A percentile compares a stretch with the other conserved stretches of the same genome.
These are phyloP conservation scores for Neurospora sp. DNA, from an alignment of 495 filamentous ascomycete genomes.

Conservation along the genomic window DNA sequence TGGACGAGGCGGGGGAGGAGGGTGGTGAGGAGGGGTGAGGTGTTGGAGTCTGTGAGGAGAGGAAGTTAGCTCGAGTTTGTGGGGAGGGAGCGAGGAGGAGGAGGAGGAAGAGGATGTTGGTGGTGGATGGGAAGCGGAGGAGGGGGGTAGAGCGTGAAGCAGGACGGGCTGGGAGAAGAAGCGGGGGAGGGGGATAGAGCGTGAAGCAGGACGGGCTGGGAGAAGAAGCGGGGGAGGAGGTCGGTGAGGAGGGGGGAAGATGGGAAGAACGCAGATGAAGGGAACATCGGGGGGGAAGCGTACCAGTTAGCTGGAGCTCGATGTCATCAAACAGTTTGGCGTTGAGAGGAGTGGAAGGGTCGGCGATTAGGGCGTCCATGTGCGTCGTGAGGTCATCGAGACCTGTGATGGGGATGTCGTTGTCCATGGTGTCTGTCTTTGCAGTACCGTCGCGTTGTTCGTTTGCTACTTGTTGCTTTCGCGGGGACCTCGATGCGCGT, in stretches of 20 bases:
- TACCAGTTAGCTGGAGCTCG: constrained; percentile 44
- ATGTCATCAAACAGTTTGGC: constrained; percentile 44
- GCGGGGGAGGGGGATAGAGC: too few species aligned
- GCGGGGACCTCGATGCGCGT: neutral
- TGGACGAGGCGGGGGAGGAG: constrained; percentile 40
- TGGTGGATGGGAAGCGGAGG: too few species aligned
- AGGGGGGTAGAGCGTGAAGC: too few species aligned
- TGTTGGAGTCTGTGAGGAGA: constrained; percentile 40
- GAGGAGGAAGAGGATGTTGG: too few species aligned
- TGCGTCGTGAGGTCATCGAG: constrained; percentile 41
- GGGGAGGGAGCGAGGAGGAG: too few species aligned
- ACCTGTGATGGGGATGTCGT: constrained; percentile 27
- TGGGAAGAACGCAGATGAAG: too few species aligned
- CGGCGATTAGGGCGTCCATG: constrained; percentile 34
- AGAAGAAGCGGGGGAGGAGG: too few species aligned
- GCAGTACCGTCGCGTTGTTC: neutral
- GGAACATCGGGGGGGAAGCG: too few species aligned
- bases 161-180: too few species aligned
- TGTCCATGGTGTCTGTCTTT: constrained; percentile 15
- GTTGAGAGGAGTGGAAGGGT: constrained; percentile 27
- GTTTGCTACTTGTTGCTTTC: neutral
- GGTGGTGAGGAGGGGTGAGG: constrained; percentile 33
- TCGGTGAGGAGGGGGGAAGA: too few species aligned
- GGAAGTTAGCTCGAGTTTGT: too few species aligned
- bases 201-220: too few species aligned